A percentile compares a stretch with the other conserved stretches of the same genome.
Conservation (phyloP, 352 stramenopile species). For the Phytophthora niederhauseri region DNA sequence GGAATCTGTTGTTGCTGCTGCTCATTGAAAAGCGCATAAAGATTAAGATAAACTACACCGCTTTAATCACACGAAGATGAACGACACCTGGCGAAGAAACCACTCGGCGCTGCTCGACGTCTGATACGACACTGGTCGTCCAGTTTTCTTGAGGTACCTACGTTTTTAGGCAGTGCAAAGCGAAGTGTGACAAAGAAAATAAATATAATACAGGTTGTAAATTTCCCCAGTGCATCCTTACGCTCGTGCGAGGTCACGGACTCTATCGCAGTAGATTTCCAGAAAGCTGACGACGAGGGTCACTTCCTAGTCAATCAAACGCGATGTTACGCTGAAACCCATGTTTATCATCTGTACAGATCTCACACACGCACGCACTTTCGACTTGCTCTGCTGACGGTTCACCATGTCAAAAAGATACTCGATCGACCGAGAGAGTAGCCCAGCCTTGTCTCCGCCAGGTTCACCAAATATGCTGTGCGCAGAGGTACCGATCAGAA, state of each 20-base stretch:
- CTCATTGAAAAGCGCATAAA: background rate
- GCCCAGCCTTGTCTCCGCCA: constrained; percentile 76
- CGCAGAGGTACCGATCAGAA: background rate
- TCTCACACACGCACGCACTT: constrained; percentile 31
- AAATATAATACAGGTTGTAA: background rate
- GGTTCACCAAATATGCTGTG: constrained; percentile 89
- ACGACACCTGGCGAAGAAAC: constrained; percentile 76
- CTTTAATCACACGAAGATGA: background rate
- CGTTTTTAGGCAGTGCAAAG: constrained; percentile 8
- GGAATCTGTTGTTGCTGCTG: constrained; percentile 63
- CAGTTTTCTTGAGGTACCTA: constrained; percentile 79
- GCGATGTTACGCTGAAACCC: background rate
- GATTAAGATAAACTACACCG: background rate
- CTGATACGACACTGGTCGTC: constrained; percentile 70
- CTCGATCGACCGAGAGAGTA: constrained; percentile 91
- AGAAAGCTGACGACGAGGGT: constrained; percentile 92
- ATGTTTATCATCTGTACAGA: background rate
- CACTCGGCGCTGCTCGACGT: constrained; percentile 82
- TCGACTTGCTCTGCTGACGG: constrained; percentile 60
- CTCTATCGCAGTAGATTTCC: constrained; percentile 95
- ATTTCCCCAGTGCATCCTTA: constrained; percentile 41
- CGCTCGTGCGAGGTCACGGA: constrained; percentile 91
- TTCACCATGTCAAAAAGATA: constrained; percentile 90
- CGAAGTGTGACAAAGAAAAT: background rate
- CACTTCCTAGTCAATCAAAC: constrained; percentile 52